Evolutionary conservation across 129 eudicot species (phyloP).

Genomic region (Artemisia tridentata): DNA sequence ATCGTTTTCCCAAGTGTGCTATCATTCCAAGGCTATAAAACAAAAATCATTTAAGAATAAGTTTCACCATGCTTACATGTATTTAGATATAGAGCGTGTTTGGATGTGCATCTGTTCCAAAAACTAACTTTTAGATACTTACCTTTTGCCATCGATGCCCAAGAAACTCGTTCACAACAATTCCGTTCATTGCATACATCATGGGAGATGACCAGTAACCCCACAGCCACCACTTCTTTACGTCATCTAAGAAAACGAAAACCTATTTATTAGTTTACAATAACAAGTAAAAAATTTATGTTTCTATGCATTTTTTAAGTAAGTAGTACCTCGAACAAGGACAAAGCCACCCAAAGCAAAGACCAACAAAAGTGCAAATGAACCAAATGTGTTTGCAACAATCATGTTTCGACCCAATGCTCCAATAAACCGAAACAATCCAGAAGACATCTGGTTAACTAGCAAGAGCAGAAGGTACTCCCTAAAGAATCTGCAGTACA

Average conservation of each 20-base stretch:
- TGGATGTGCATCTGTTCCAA: neutral
- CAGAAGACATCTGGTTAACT: constrained; percentile 52
- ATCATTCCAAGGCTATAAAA: constrained; percentile 18
- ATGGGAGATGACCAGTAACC: constrained; percentile 88
- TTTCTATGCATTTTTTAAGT: neutral
- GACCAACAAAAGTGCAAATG: constrained; percentile 41
- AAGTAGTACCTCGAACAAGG: constrained; percentile 38
- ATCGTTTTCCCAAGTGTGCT: constrained; percentile 47
- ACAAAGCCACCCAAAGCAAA: constrained; percentile 52
- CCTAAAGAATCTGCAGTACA: constrained; percentile 52
- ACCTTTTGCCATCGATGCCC: constrained; percentile 60
- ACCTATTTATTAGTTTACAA: neutral
- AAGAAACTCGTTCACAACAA: constrained; percentile 68
- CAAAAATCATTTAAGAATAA: neutral
- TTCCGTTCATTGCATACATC: constrained; percentile 78
- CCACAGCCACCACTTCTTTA: constrained; percentile 90
- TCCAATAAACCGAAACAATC: constrained; percentile 49
- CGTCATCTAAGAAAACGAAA: constrained; percentile 31
- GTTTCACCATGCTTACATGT: neutral
- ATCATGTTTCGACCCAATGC: constrained; percentile 63
- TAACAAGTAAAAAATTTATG: neutral
- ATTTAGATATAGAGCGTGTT: neutral
- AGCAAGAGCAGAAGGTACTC: constrained; percentile 41
- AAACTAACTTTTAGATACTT: neutral
- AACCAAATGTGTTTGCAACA: constrained; percentile 61